These are phyloP conservation scores for Oryza meyeriana DNA, from an alignment of 176 grass and related monocot species.

Conservation along the genomic window DNA sequence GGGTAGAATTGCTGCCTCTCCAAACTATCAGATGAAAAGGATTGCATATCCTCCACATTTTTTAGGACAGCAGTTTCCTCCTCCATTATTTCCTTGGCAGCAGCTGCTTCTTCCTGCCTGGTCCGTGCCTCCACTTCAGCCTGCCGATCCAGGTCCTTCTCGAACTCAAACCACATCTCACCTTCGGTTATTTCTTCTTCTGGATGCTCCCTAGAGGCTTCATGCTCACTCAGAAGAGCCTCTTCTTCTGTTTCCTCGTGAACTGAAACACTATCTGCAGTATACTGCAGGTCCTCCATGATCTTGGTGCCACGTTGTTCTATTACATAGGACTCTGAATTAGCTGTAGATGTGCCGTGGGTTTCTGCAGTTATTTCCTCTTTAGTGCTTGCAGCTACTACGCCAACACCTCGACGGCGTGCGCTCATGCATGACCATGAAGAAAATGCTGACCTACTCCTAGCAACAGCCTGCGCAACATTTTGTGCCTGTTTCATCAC, in stretches of 20 bases:
- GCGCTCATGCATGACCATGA: conserved; percentile 98
- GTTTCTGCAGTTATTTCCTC: conserved; percentile 48
- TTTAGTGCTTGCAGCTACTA: conserved; percentile 48
- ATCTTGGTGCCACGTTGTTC: conserved; percentile 41
- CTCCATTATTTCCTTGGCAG: conserved; percentile 61
- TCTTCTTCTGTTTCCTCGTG: conserved; percentile 72
- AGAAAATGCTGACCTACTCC: conserved; percentile 71
- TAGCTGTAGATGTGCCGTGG: conserved; percentile 35
- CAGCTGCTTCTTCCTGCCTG: conserved; percentile 53
- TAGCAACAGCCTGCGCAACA: conserved; percentile 92
- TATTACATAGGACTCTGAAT: conserved; percentile 48
- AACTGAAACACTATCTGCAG: conserved; percentile 49
- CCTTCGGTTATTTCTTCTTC: conserved; percentile 67
- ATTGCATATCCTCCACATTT: conserved; percentile 50
- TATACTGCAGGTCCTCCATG: conserved; percentile 56
- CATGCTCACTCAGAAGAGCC: conserved; percentile 53
- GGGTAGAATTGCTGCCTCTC: conserved; percentile 90
- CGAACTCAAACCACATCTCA: conserved; percentile 78
- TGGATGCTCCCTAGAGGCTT: conserved; percentile 44
- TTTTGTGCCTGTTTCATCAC: conserved; percentile 90
- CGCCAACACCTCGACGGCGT: conserved; percentile 61
- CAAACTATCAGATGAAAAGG: conserved; percentile 47
- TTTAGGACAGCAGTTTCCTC: conserved; percentile 52
- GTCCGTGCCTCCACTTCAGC: conserved; percentile 53
- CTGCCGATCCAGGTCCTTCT: conserved; percentile 66